Evolutionary conservation across 352 stramenopile species (phyloP).

Genomic region (Phytophthora hybrid): DNA sequence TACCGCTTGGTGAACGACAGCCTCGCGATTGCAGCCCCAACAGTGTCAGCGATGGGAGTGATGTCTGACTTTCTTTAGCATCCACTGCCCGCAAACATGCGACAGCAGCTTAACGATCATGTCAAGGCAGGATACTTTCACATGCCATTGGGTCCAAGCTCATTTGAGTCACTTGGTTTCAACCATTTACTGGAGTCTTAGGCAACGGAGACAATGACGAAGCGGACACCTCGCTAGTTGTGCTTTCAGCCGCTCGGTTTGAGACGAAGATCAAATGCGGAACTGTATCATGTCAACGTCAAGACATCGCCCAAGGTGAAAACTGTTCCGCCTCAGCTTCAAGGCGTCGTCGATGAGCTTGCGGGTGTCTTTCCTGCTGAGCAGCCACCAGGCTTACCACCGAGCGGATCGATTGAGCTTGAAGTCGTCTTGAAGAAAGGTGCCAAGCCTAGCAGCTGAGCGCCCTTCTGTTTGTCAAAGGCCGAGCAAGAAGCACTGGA

Average conservation of each 20-base stretch:
- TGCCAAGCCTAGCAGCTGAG: slow-evolving; percentile 1
- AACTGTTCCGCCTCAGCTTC: neutral
- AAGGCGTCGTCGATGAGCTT: neutral
- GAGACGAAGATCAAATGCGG: neutral
- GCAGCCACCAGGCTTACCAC: neutral
- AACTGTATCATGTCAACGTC: neutral
- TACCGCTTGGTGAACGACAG: neutral
- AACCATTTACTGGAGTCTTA: neutral
- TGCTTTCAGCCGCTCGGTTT: neutral
- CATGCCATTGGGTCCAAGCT: neutral
- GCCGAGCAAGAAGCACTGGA: neutral
- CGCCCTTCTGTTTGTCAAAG: neutral
- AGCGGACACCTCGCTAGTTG: neutral
- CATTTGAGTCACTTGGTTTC: neutral
- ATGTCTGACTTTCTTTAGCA: neutral
- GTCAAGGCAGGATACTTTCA: neutral
- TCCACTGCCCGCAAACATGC: neutral
- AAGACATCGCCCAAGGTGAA: neutral
- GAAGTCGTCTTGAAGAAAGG: neutral
- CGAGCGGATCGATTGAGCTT: neutral
- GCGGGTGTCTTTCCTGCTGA: neutral
- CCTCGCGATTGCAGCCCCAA: neutral
- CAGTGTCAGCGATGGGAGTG: neutral
- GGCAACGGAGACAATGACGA: neutral
- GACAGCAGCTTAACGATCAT: neutral